phyloP scores from a whole-genome alignment of 2,329 filamentous ascomycete species.

The Didymella pinodella region DNA sequence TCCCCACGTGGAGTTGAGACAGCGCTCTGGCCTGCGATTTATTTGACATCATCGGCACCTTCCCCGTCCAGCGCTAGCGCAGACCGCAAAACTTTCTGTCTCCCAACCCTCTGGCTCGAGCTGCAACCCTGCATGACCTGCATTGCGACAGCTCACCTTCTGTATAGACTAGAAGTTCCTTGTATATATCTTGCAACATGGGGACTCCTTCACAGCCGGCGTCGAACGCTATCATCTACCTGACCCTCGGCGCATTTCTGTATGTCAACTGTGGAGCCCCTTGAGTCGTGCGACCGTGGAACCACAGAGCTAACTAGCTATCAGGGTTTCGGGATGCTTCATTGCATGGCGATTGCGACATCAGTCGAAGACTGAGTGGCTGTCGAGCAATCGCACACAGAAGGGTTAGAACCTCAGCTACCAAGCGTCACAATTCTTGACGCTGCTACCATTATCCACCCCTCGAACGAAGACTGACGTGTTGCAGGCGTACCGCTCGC shows the following conservation, averaged over 20 bases:
- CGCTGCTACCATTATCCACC: slow-evolving; percentile 4
- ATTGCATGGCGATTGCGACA: slow-evolving; percentile 65
- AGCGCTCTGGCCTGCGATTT: background rate
- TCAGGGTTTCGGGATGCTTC: slow-evolving; percentile 68
- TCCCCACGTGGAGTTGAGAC: slow-evolving; percentile 16
- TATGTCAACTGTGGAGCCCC: slow-evolving; percentile 53
- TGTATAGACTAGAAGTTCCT: slow-evolving; percentile 15
- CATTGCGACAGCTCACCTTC: slow-evolving; percentile 16
- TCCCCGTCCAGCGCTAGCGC: slow-evolving; percentile 33
- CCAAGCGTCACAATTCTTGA: slow-evolving; percentile 11
- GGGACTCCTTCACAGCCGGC: slow-evolving; percentile 76
- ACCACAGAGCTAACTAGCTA: slow-evolving; percentile 28
- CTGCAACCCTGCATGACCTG: slow-evolving; percentile 33
- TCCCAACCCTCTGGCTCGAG: slow-evolving; percentile 16
- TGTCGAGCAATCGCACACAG: slow-evolving; percentile 81
- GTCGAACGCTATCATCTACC: slow-evolving; percentile 84
- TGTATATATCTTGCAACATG: slow-evolving; percentile 59
- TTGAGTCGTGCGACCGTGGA: slow-evolving; percentile 7
- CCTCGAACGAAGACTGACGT: slow-evolving; percentile 35
- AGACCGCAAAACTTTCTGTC: slow-evolving; percentile 33
- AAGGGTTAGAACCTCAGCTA: slow-evolving; percentile 65
- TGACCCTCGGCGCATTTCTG: slow-evolving; percentile 81
- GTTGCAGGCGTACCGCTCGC: slow-evolving; percentile 76
- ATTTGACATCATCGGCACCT: slow-evolving; percentile 33
- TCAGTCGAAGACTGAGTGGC: slow-evolving; percentile 74